Conservation (phyloP, 495 filamentous ascomycete species). For the Aspergillus homomorphus region DNA sequence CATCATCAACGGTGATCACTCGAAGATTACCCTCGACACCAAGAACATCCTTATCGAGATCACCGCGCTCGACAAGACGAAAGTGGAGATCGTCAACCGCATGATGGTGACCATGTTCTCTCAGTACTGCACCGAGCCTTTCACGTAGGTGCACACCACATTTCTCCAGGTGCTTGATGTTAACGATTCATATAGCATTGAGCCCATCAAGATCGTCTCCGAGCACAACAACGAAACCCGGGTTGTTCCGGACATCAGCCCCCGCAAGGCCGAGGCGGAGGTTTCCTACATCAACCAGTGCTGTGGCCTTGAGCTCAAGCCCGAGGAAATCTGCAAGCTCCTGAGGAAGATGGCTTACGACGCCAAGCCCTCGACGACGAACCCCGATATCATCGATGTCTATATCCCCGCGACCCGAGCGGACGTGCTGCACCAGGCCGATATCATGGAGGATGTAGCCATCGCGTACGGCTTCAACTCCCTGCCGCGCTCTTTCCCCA, state of each 20-base stretch:
- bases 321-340: conserved; percentile 67
- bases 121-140: conserved; percentile 79
- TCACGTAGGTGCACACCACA: conserved; percentile 54
- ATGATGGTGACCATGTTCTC: conserved; percentile 98
- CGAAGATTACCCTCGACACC: conserved; percentile 87
- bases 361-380: conserved; percentile 65
- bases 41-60: conserved; percentile 95
- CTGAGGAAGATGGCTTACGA: conserved; percentile 82
- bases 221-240: conserved; percentile 83
- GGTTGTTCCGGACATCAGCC: conserved; percentile 72
- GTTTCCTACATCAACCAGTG: conserved; percentile 90
- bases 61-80: conserved; percentile 94
- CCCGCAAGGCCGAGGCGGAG: conserved; percentile 74
- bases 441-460: conserved; percentile 98
- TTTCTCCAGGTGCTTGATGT: background rate
- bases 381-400: conserved; percentile 69
- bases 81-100: conserved; percentile 91
- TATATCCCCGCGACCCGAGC: conserved; percentile 84
- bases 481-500: conserved; percentile 78
- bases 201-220: conserved; percentile 87
- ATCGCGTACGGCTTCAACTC: conserved; percentile 97
- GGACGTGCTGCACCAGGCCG: conserved; percentile 92
- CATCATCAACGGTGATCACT: conserved; percentile 96
- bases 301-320: conserved; percentile 72
- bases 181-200: conserved; percentile 49